phyloP scores from a whole-genome alignment of 306 rosid species.

The Delonix regia region DNA sequence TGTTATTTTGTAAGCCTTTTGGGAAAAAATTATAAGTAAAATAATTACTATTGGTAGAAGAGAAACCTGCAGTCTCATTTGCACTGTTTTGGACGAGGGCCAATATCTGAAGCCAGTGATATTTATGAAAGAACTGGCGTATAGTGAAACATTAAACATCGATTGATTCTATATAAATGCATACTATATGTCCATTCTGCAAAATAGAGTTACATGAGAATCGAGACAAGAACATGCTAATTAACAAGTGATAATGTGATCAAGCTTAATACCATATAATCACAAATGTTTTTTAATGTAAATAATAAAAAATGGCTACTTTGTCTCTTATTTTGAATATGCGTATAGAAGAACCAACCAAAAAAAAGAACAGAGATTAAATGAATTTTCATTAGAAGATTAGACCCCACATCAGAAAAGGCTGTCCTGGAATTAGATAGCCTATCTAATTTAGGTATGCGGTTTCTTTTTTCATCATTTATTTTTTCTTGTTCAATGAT shows the following conservation, averaged over 20 bases:
- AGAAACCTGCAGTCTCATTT: not conserved
- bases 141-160: not conserved
- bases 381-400: not conserved
- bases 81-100: not conserved
- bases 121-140: not conserved
- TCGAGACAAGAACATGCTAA: not conserved
- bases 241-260: not conserved
- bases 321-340: not conserved
- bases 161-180: not conserved
- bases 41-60: not conserved
- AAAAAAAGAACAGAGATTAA: not conserved
- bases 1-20: not conserved
- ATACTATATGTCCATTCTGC: not conserved
- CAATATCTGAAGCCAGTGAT: not conserved
- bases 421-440: not conserved
- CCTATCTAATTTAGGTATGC: not conserved
- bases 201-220: not conserved
- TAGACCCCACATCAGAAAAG: not conserved
- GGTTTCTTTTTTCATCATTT: constrained; percentile 4
- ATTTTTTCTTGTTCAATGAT: constrained; percentile 10
- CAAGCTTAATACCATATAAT: not conserved
- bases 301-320: not conserved
- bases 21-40: not conserved
- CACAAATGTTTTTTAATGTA: not conserved
- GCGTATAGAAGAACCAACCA: not conserved